Evolutionary conservation across 2,329 filamentous ascomycete species (phyloP).

Genomic region (Nannizzia gypsea): DNA sequence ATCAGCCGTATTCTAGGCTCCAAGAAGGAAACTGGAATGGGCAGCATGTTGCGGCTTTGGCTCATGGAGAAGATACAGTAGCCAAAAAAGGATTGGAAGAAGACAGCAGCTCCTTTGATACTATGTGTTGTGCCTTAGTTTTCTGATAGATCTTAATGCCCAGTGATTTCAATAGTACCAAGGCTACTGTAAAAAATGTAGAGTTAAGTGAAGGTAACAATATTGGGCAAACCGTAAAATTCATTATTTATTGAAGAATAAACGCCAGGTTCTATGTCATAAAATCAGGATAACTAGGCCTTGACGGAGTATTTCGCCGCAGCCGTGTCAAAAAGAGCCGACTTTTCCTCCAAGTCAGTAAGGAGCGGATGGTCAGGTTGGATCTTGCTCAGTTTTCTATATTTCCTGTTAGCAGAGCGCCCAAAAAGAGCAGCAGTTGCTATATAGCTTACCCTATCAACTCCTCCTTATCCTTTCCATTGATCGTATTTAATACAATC

Average conservation of each 20-base stretch:
- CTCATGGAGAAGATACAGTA: conserved; percentile 17
- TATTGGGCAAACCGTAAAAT: neutral
- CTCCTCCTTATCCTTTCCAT: conserved; percentile 58
- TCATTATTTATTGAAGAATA: neutral
- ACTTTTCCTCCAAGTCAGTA: conserved; percentile 70
- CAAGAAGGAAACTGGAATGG: conserved; percentile 29
- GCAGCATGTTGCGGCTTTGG: conserved; percentile 28
- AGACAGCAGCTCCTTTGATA: neutral
- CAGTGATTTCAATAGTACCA: too few relatives aligned
- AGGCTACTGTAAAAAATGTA: too few relatives aligned
- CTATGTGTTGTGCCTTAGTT: neutral
- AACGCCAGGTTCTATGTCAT: neutral
- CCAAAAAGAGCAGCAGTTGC: neutral
- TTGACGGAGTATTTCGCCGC: conserved; percentile 79
- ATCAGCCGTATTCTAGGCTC: conserved; percentile 29
- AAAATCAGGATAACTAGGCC: conserved; percentile 37
- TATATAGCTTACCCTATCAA: conserved; percentile 47
- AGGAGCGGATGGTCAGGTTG: conserved; percentile 61
- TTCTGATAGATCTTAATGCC: neutral
- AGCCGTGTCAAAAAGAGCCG: conserved; percentile 72
- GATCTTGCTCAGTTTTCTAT: conserved; percentile 35
- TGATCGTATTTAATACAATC: conserved; percentile 64
- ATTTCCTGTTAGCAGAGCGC: conserved; percentile 13
- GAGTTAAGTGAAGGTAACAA: too few relatives aligned
- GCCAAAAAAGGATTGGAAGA: neutral